Evolutionary conservation across 192 early-diverging fungal genomes (phyloP).

Genomic region (Endogone sp.): DNA sequence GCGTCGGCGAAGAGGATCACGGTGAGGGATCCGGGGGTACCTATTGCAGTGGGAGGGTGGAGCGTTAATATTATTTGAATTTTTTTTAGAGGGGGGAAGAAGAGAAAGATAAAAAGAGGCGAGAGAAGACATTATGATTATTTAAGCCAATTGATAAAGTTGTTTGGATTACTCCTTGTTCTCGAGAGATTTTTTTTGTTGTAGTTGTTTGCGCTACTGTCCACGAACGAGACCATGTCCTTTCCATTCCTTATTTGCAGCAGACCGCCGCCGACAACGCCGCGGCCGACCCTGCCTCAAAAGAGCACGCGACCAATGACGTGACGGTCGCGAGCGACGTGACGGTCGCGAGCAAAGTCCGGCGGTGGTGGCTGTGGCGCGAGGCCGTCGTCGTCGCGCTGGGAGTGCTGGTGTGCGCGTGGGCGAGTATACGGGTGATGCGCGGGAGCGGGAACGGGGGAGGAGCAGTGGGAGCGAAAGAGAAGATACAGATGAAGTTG

Average conservation of each 20-base stretch:
- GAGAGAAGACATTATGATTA: not conserved
- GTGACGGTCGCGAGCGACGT: not conserved
- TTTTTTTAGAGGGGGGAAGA: too few relatives aligned
- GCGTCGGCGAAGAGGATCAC: slow-evolving; percentile 19
- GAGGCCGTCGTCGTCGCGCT: not conserved
- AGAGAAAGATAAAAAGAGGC: not conserved
- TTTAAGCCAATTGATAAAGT: not conserved
- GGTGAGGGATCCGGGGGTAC: slow-evolving; percentile 42
- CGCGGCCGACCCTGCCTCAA: not conserved
- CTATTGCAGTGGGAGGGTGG: slow-evolving; percentile 36
- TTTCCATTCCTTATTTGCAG: not conserved
- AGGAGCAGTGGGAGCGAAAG: not conserved
- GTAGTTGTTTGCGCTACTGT: not conserved
- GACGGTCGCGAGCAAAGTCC: not conserved
- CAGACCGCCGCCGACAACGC: too few relatives aligned
- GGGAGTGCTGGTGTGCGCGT: not conserved
- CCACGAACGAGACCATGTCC: not conserved
- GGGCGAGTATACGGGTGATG: not conserved
- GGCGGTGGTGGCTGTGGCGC: not conserved
- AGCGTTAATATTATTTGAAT: slow-evolving; percentile 29
- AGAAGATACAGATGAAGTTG: not conserved
- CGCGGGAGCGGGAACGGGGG: too few relatives aligned
- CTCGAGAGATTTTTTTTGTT: not conserved
- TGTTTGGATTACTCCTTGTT: not conserved
- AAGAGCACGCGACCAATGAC: too few relatives aligned